Evolutionary conservation across 108 stramenopile species (phyloP).

Genomic region (Cyclotella baltica): DNA sequence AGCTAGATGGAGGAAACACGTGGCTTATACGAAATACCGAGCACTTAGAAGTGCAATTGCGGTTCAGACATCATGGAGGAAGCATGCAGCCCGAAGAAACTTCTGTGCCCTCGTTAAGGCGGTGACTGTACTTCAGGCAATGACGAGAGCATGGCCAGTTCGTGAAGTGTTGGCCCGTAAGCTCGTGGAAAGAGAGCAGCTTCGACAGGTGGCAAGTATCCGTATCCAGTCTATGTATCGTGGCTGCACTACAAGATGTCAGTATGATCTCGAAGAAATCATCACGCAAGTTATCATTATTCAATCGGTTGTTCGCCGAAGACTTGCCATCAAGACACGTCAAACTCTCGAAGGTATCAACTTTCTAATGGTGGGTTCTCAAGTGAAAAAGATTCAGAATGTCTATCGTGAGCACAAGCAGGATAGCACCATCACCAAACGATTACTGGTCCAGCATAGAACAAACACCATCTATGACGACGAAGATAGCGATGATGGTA

Average conservation of each 20-base stretch:
- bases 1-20: background rate
- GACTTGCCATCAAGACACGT: background rate
- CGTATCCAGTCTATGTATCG: background rate
- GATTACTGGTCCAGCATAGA: background rate
- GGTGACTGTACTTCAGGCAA: background rate
- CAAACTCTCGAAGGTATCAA: background rate
- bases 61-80: slow-evolving; percentile 3
- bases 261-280: background rate
- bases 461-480: background rate
- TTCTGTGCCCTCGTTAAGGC: background rate
- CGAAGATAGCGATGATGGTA: background rate
- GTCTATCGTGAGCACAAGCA: slow-evolving; percentile 1
- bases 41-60: background rate
- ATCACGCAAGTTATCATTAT: background rate
- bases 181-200: background rate
- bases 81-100: background rate
- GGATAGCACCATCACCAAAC: background rate
- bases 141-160: background rate
- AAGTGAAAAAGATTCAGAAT: background rate
- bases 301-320: background rate
- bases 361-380: background rate
- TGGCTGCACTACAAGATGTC: background rate
- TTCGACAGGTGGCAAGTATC: background rate
- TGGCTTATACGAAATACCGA: background rate
- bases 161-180: background rate